Conservation (phyloP, 176 grass and related monocot species). For the Melocanna baccifera region DNA sequence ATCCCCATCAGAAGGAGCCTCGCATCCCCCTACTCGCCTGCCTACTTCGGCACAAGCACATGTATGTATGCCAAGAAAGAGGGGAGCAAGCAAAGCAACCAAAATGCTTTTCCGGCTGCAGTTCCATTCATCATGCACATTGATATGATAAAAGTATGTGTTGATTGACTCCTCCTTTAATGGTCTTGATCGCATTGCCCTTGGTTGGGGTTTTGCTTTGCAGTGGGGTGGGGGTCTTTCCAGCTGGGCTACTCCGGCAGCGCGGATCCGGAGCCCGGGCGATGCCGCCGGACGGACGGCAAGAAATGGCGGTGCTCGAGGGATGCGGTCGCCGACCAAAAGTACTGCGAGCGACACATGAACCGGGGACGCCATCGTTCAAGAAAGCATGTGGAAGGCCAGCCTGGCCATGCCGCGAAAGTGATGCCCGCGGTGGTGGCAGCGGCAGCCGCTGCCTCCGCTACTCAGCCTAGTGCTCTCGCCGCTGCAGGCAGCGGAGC, state of each 20-base stretch:
- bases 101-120: slow-evolving; percentile 18
- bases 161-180: slow-evolving; percentile 14
- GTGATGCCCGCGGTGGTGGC: slow-evolving; percentile 49
- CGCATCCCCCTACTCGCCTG: slow-evolving; percentile 60
- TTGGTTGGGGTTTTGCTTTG: slow-evolving; percentile 19
- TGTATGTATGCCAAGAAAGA: slow-evolving; percentile 66
- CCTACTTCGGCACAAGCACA: slow-evolving; percentile 66
- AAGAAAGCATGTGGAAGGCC: slow-evolving; percentile 99
- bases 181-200: slow-evolving; percentile 31
- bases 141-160: slow-evolving; percentile 34
- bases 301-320: slow-evolving; percentile 99
- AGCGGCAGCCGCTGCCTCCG: slow-evolving; percentile 25
- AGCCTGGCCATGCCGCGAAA: slow-evolving; percentile 86
- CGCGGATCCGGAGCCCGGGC: slow-evolving; percentile 83
- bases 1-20: slow-evolving; percentile 75
- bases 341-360: slow-evolving; percentile 99
- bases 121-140: slow-evolving; percentile 33
- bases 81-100: slow-evolving; percentile 14
- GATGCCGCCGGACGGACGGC: slow-evolving; percentile 92
- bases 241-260: slow-evolving; percentile 84
- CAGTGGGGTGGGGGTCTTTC: slow-evolving; percentile 88
- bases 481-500: slow-evolving; percentile 27
- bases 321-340: slow-evolving; percentile 95
- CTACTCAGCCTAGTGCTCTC: slow-evolving; percentile 47
- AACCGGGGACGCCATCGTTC: slow-evolving; percentile 99